Conservation (phyloP, 768 basidiomycete genomes). For the Suillus bovinus region DNA sequence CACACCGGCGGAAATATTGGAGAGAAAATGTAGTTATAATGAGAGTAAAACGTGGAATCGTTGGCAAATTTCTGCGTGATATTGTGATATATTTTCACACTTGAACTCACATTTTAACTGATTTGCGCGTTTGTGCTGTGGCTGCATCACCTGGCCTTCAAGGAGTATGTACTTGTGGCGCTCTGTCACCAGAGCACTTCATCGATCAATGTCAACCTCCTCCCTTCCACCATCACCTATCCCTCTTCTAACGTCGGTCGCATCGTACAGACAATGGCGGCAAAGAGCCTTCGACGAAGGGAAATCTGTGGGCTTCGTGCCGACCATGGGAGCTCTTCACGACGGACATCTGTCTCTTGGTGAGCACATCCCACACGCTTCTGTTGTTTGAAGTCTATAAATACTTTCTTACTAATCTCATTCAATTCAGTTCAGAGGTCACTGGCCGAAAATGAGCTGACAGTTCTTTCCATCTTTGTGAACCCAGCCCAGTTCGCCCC, state of each 20-base stretch:
- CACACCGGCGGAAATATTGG: no score
- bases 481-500: slow-evolving; percentile 98
- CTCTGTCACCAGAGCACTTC: neutral
- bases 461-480: slow-evolving; percentile 94
- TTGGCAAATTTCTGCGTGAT: no score
- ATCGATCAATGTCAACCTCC: slow-evolving; percentile 16
- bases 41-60: no score
- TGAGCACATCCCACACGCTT: slow-evolving; percentile 41
- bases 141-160: no score
- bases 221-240: slow-evolving; percentile 35
- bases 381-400: neutral
- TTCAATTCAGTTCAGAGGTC: slow-evolving; percentile 70
- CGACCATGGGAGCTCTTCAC: slow-evolving; percentile 98
- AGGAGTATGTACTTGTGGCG: slow-evolving; percentile 13
- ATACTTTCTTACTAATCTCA: slow-evolving; percentile 7
- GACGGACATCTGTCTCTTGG: slow-evolving; percentile 91
- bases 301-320: slow-evolving; percentile 87
- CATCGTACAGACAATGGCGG: slow-evolving; percentile 74
- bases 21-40: no score
- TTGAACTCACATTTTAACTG: no score
- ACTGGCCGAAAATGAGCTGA: slow-evolving; percentile 76
- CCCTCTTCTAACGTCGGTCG: slow-evolving; percentile 58
- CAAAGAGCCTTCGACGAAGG: slow-evolving; percentile 52
- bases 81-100: no score
- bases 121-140: no score